Evolutionary conservation across 805 yeast species (phyloP), one percentile per base, ranked within the genome.

Genomic region (Candida stauntonica): DNA sequence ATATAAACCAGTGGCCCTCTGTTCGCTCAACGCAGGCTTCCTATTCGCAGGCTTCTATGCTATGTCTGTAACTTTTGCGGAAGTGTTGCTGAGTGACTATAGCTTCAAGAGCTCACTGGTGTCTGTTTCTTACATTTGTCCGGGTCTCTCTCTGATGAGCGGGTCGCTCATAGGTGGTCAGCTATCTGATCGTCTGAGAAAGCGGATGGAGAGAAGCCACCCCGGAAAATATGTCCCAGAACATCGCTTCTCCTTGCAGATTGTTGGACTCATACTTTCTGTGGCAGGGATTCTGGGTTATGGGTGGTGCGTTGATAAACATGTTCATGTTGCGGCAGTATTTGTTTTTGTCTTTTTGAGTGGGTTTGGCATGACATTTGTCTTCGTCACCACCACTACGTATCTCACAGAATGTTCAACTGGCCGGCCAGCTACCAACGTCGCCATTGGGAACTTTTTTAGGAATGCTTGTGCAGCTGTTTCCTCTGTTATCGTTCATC

Each of bases 311-410:
- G 58, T 68, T 23, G 59, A 72, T 13, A 59, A 56, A 26, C 60
- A 61, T 11, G 60, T 60, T 14, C 68, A 62, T 36, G 58, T 70
- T 24, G 66, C 55, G 0, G 44, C 66, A 6, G 61, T 73, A 4
- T 65, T 71, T 36, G 60, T 70, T 5, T 68, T 70, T 42, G 55
- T 72, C 0, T 73, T 71, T 42, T 49, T 73, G 5, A 60, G 62
- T 21, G 77, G 78, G 0, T 70, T 72, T 48, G 79, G 80, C 1
- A 64, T 73, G 64, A 71, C 79, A 0, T 75, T 78, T 72, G 70
- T 73, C 21, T 72, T 73, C 42, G 70, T 72, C 16, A 67, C 74
- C 0, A 70, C 71, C 4, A 73, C 76, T 42, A 72, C 81, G 0
- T 75, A 75, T 50, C 51, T 75, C 34, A 68, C 78, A 1, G 81